Base-by-base conservation (phyloP, 345 rosid genomes). In the Sisymbrium altissimum region DNA sequence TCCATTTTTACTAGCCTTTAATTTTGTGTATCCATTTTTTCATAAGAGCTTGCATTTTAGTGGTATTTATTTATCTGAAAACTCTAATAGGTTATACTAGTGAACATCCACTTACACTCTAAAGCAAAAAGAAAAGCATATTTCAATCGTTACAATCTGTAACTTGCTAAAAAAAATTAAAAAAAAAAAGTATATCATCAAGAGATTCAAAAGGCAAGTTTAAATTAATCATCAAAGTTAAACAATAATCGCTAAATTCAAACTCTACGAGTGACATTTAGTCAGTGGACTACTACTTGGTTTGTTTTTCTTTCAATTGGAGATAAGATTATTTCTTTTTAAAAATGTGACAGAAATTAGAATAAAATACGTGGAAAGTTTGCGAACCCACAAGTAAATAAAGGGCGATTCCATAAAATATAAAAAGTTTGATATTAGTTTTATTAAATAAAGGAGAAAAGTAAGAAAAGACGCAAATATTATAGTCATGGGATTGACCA, bases 401-500 rank as follows among this genome's bases (percentile, higher is more conserved):
- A 21, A 65, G 7, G 72, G 17, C 52, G 29, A 58, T n/a, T 41
- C 7, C 52, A 15, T 21, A 15, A 62, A 36, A 76, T 17, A 61
- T 1, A 62, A 0, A 36, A 70, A 64, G 30, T 18, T 45, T 2
- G 43, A 64, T 61, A 10, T 2, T 29, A 1, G 3, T 55, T 45
- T 45, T n/a, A 21, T 19, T 56, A 76, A 70, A 23, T 18, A 66
- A 70, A 0, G 1, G 11, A 1, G 7, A 15, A 43, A 64, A 61
- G 50, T n/a, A 53, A 36, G 66, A 54, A 25, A 18, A 23, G 12
- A 6, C 18, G 43, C 9, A 59, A 54, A 75, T 62, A 67, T 59
- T 65, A 36, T 62, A 75, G 35, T 75, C 49, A 49, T 49, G 61
- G 3, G 36, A 48, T 68, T 68, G 78, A 73, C 78, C 72, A 70